phyloP scores from a whole-genome alignment of 345 rosid genomes.

The Linum tenue region DNA sequence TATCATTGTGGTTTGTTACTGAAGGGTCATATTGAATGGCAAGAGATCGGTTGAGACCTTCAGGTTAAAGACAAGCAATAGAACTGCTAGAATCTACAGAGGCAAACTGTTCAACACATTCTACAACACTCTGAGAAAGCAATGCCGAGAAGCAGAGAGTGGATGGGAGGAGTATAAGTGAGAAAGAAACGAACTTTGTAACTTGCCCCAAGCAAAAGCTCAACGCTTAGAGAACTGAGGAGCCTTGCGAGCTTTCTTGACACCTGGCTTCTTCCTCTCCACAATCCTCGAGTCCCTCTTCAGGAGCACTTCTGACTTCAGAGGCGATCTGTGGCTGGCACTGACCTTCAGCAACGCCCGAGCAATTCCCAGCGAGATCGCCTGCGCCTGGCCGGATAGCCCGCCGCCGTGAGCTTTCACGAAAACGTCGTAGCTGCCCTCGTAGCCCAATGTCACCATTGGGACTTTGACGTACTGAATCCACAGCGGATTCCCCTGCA shows the following conservation, averaged over 20 bases:
- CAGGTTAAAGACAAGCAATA: no score
- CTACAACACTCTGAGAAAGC: background rate
- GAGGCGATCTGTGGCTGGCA: constrained; percentile 53
- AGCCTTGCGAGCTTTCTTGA: constrained; percentile 93
- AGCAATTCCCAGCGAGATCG: constrained; percentile 80
- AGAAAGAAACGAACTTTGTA: background rate
- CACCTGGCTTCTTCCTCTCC: constrained; percentile 92
- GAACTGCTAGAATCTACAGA: background rate
- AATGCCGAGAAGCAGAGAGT: background rate
- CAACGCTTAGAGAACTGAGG: constrained; percentile 89
- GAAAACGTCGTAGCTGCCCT: constrained; percentile 70
- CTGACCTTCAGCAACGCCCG: constrained; percentile 84
- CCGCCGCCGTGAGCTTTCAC: constrained; percentile 96
- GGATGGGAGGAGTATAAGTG: background rate
- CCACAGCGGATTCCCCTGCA: constrained; percentile 96
- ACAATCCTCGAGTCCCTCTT: constrained; percentile 84
- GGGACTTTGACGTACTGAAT: constrained; percentile 80
- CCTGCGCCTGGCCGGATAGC: constrained; percentile 96
- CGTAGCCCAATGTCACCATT: constrained; percentile 69
- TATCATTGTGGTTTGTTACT: no score
- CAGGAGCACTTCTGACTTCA: constrained; percentile 74
- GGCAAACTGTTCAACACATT: background rate
- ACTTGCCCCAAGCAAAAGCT: background rate
- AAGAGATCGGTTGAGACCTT: no score
- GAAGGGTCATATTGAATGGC: no score